Evolutionary conservation across 768 basidiomycete genomes (phyloP).

Genomic region (Xanthoconium purpureum): DNA sequence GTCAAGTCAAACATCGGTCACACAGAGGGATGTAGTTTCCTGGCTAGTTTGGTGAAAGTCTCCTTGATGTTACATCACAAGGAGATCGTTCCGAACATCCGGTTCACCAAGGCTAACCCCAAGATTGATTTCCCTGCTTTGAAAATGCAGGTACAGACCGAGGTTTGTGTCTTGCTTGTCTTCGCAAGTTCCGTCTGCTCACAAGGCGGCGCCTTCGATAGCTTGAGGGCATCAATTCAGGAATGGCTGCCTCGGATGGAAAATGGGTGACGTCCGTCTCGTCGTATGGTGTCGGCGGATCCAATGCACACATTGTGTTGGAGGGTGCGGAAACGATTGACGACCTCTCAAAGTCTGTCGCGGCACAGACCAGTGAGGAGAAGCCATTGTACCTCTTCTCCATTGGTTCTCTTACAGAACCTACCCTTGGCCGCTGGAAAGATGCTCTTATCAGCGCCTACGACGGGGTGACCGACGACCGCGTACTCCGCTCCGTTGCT

Average conservation of each 20-base stretch:
- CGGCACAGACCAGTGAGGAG: not conserved
- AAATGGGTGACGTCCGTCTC: slow-evolving; percentile 32
- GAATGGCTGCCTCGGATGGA: slow-evolving; percentile 29
- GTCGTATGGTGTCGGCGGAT: slow-evolving; percentile 35
- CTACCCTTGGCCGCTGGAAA: slow-evolving; percentile 24
- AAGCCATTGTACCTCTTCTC: slow-evolving; percentile 27
- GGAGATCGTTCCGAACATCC: slow-evolving; percentile 28
- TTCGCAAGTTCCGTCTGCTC: not conserved
- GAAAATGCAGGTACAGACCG: slow-evolving; percentile 28
- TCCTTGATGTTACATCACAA: slow-evolving; percentile 32
- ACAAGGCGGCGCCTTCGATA: not conserved
- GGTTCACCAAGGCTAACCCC: slow-evolving; percentile 26
- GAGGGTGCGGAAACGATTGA: slow-evolving; percentile 22
- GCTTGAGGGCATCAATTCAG: slow-evolving; percentile 25
- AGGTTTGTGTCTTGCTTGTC: slow-evolving; percentile 7
- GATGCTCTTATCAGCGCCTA: slow-evolving; percentile 18
- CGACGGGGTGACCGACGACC: slow-evolving; percentile 18
- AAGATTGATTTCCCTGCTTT: slow-evolving; percentile 24
- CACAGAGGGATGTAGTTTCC: slow-evolving; percentile 31
- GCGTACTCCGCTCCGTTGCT: slow-evolving; percentile 25
- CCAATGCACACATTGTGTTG: slow-evolving; percentile 34
- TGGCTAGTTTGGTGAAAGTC: slow-evolving; percentile 35
- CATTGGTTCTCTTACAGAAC: slow-evolving; percentile 28
- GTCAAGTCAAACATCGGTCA: slow-evolving; percentile 28
- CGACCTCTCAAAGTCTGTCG: slow-evolving; percentile 9